Percentiles rank a stretch among this genome's conserved stretches.
Conservation (phyloP, 208 protist genomes). For the Crithidia acanthocephali region DNA sequence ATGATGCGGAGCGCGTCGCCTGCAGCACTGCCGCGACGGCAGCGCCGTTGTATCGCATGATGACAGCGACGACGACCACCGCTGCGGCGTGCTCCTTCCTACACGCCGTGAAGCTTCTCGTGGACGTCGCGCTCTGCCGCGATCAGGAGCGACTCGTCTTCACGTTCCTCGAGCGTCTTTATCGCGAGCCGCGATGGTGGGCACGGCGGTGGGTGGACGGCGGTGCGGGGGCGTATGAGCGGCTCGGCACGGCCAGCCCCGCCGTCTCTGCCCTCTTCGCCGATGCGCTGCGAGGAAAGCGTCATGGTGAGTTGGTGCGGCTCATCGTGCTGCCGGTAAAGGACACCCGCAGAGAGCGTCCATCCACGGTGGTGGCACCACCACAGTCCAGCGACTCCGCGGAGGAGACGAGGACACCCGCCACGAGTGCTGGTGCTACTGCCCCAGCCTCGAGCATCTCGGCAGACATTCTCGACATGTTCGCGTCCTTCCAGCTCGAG, state of each 20-base stretch:
- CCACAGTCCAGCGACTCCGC: neutral
- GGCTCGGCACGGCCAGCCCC: conserved; percentile 48
- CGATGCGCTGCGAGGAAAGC: conserved; percentile 62
- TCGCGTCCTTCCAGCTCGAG: conserved; percentile 72
- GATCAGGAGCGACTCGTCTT: conserved; percentile 77
- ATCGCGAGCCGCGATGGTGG: conserved; percentile 77
- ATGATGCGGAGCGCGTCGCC: neutral
- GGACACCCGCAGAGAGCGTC: neutral
- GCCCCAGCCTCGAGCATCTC: conserved; percentile 4
- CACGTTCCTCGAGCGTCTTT: conserved; percentile 68
- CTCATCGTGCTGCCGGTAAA: conserved; percentile 51
- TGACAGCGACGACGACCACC: neutral
- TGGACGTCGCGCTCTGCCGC: conserved; percentile 80
- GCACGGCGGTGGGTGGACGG: conserved; percentile 24
- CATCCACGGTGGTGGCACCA: neutral
- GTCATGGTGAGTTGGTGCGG: conserved; percentile 56
- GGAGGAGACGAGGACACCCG: conserved; percentile 2
- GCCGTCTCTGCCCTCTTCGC: conserved; percentile 57
- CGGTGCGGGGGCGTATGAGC: conserved; percentile 22
- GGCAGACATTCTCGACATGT: conserved; percentile 60
- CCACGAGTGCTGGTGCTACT: neutral
- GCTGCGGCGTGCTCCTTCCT: conserved; percentile 33
- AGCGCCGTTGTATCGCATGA: neutral
- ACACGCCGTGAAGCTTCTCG: conserved; percentile 59
- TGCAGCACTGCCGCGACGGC: neutral